Conservation (phyloP, 768 basidiomycete genomes). For the Cantharellus anzutake region DNA sequence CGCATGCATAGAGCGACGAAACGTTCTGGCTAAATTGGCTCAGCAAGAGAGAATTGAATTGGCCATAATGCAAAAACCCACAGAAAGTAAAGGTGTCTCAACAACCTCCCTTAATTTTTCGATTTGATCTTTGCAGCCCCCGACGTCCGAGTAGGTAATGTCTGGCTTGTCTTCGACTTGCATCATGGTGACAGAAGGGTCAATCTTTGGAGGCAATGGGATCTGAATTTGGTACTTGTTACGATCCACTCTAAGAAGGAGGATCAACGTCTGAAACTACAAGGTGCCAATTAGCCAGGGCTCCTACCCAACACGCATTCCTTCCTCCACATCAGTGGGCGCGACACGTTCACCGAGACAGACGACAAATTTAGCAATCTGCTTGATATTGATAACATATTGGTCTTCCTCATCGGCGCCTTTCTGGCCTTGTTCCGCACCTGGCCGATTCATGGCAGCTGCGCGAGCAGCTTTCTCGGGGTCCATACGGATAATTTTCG, state of each 20-base stretch:
- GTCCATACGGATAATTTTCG: constrained; percentile 87
- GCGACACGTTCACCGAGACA: constrained; percentile 92
- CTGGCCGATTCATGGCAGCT: constrained; percentile 55
- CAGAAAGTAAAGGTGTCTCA: constrained; percentile 85
- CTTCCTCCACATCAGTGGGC: constrained; percentile 97
- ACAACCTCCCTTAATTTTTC: constrained; percentile 98
- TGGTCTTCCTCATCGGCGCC: constrained; percentile 98
- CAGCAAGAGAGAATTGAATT: background rate
- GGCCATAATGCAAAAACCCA: constrained; percentile 22
- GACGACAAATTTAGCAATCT: constrained; percentile 98
- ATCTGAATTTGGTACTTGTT: constrained; percentile 99
- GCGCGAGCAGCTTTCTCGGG: constrained; percentile 58
- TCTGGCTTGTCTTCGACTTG: constrained; percentile 98
- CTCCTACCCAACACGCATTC: constrained; percentile 97
- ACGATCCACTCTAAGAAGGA: constrained; percentile 59
- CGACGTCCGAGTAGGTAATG: constrained; percentile 93
- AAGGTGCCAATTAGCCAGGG: background rate
- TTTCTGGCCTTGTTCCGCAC: constrained; percentile 71
- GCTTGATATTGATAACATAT: constrained; percentile 98
- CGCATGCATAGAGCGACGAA: constrained; percentile 98
- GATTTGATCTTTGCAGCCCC: constrained; percentile 98
- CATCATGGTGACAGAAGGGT: constrained; percentile 99
- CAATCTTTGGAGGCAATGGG: constrained; percentile 94
- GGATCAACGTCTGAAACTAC: background rate
- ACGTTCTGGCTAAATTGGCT: constrained; percentile 68